Base-by-base conservation (phyloP, 805 yeast genomes). In the Clavispora asparagi region DNA sequence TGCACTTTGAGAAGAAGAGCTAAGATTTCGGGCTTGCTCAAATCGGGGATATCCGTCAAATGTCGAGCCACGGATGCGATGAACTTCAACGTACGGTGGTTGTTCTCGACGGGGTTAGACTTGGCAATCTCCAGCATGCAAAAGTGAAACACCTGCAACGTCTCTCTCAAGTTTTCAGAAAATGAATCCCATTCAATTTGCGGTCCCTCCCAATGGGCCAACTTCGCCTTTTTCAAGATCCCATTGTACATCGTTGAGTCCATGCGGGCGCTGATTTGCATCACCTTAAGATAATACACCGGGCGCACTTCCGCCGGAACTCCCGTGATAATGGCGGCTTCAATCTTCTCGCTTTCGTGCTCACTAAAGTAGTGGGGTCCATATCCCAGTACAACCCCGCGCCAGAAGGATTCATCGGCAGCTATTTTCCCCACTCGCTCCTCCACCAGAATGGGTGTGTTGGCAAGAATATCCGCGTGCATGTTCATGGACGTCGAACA, bases 1-100 rank as follows among this genome's bases (percentile, higher is more conserved):
- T 64, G 55, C 39, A 70, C 50, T 43, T 64, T 68, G 47, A 71
- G 56, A n/a, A 70, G 52, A 0, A 70, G 28, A n/a, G 63, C 66
- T 31, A 71, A 59, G 1, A 55, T 41, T 27, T 70, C 71, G 39
- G 64, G 65, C 29, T 56, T 51, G 14, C 47, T 37, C 29, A 63
- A 43, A 3, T 54, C 54, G 3, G 62, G 56, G 16, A 63, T 42
- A 7, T 33, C 39, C 11, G 50, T 47, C 28, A 68, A 37, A 6
- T 58, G 41, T 39, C 51, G 51, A 32, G 56, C 48, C 23, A 62
- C 45, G n/a, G 51, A 57, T 5, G 58, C 54, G 10, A 64, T 52
- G 42, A 63, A 62, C 13, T 50, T 51, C 42, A 51, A 56, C 6
- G 62, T 59, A 8, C 54, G 55, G 25, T 55, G 40, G 40, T 43